Conservation (phyloP, 2,329 filamentous ascomycete species). For the Fusarium camptoceras region DNA sequence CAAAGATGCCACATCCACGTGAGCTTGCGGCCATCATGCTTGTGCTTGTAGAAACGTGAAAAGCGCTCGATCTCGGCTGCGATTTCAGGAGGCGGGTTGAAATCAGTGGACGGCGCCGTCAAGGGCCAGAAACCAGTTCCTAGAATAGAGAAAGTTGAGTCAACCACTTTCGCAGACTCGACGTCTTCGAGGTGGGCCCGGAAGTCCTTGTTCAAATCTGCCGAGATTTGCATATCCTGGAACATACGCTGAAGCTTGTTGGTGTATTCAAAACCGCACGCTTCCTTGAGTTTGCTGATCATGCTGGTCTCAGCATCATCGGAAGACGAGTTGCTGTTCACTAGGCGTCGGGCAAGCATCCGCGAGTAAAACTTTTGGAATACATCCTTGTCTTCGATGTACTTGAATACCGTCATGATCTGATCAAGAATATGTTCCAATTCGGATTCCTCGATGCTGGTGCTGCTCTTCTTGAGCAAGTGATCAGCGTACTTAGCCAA, state of each 20-base stretch:
- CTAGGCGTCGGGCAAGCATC: conserved; percentile 93
- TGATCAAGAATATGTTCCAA: conserved; percentile 88
- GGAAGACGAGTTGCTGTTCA: conserved; percentile 94
- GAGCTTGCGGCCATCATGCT: conserved; percentile 95
- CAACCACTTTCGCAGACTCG: conserved; percentile 74
- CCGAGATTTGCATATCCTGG: conserved; percentile 99
- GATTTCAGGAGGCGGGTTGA: conserved; percentile 87
- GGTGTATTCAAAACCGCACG: conserved; percentile 98
- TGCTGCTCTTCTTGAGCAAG: conserved; percentile 90
- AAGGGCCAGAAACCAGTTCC: conserved; percentile 98
- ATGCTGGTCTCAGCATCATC: conserved; percentile 99
- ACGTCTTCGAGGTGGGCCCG: conserved; percentile 75
- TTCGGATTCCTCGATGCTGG: conserved; percentile 92
- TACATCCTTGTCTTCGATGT: conserved; percentile 99
- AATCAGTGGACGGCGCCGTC: conserved; percentile 85
- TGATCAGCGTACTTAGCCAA: conserved; percentile 96
- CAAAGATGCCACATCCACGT: conserved; percentile 99
- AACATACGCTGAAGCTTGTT: conserved; percentile 99
- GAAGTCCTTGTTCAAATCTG: conserved; percentile 93
- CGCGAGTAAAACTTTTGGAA: conserved; percentile 99
- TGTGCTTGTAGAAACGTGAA: conserved; percentile 90
- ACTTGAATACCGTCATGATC: conserved; percentile 99
- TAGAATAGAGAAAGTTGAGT: conserved; percentile 91
- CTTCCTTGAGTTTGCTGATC: conserved; percentile 99
- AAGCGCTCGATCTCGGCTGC: conserved; percentile 91